Percentiles rank a stretch among this genome's conserved stretches.
phyloP scores from a whole-genome alignment of 2,329 filamentous ascomycete genomes.

The Lasiodiplodia sp. region DNA sequence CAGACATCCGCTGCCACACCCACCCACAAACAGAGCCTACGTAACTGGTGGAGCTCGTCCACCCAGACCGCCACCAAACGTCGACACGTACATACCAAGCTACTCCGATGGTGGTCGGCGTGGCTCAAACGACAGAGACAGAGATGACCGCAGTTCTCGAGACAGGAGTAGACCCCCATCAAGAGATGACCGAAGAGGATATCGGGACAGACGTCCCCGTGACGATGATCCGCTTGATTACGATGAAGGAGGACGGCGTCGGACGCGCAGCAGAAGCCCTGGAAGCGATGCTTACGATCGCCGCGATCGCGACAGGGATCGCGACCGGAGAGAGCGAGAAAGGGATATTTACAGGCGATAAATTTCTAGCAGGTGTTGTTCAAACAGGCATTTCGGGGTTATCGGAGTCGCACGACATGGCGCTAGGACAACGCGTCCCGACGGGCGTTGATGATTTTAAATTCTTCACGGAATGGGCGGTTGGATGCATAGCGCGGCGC shows the following conservation, averaged over 20 bases:
- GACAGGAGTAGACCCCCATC: constrained; percentile 40
- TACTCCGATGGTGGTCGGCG: constrained; percentile 40
- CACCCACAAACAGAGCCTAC: constrained; percentile 38
- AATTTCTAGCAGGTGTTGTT: background rate
- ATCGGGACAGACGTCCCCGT: constrained; percentile 35
- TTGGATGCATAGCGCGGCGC: constrained; percentile 29
- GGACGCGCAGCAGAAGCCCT: constrained; percentile 45
- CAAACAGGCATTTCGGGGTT: background rate
- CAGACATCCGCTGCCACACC: constrained; percentile 44
- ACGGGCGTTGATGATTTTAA: constrained; percentile 3
- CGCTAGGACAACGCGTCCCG: constrained; percentile 3
- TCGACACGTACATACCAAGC: constrained; percentile 56
- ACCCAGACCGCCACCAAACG: constrained; percentile 33
- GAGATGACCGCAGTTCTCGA: constrained; percentile 42
- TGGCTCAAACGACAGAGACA: constrained; percentile 39
- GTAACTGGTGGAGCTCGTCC: constrained; percentile 33
- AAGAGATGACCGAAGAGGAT: constrained; percentile 43
- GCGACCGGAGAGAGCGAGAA: constrained; percentile 33
- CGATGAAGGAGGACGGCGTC: constrained; percentile 39
- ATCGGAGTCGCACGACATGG: background rate
- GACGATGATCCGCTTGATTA: constrained; percentile 36
- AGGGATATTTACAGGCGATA: constrained; percentile 27
- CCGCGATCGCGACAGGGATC: constrained; percentile 35
- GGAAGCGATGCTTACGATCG: constrained; percentile 38
- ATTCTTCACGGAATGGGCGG: constrained; percentile 15